phyloP scores from a whole-genome alignment of 768 basidiomycete genomes.

The Psilocybe cubensis region DNA sequence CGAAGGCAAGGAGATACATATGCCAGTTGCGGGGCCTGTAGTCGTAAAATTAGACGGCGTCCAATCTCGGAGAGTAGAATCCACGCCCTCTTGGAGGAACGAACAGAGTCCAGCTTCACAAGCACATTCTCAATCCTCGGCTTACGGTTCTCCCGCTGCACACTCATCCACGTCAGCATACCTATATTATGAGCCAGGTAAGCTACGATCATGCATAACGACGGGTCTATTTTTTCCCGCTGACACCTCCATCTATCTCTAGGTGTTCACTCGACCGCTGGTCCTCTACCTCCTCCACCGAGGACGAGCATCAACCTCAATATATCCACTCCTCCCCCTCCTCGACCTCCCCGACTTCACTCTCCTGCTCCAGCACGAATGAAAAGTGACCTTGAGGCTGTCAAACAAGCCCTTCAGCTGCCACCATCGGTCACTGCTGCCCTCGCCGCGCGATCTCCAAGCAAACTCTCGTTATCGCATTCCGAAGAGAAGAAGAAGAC shows the following conservation, averaged over 20 bases:
- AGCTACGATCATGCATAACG: slow-evolving; percentile 17
- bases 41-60: slow-evolving; percentile 48
- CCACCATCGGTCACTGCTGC: slow-evolving; percentile 56
- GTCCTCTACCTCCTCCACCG: slow-evolving; percentile 74
- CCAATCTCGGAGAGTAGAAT: slow-evolving; percentile 12
- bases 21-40: slow-evolving; percentile 66
- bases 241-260: slow-evolving; percentile 5
- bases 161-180: slow-evolving; percentile 38
- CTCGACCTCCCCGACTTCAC: slow-evolving; percentile 65
- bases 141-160: slow-evolving; percentile 27
- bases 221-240: background rate
- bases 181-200: slow-evolving; percentile 66
- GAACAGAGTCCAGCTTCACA: slow-evolving; percentile 18
- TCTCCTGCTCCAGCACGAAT: slow-evolving; percentile 52
- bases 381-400: slow-evolving; percentile 54
- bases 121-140: slow-evolving; percentile 14
- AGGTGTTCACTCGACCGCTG: slow-evolving; percentile 70
- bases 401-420: slow-evolving; percentile 63
- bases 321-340: slow-evolving; percentile 49
- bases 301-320: slow-evolving; percentile 55
- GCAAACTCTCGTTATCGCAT: slow-evolving; percentile 7
- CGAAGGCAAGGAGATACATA: slow-evolving; percentile 58
- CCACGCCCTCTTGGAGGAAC: slow-evolving; percentile 23
- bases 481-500: slow-evolving; percentile 2
- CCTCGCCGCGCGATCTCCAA: slow-evolving; percentile 35